Evolutionary conservation across 768 basidiomycete genomes (phyloP).

Genomic region (Macrolepiota fuliginosa): DNA sequence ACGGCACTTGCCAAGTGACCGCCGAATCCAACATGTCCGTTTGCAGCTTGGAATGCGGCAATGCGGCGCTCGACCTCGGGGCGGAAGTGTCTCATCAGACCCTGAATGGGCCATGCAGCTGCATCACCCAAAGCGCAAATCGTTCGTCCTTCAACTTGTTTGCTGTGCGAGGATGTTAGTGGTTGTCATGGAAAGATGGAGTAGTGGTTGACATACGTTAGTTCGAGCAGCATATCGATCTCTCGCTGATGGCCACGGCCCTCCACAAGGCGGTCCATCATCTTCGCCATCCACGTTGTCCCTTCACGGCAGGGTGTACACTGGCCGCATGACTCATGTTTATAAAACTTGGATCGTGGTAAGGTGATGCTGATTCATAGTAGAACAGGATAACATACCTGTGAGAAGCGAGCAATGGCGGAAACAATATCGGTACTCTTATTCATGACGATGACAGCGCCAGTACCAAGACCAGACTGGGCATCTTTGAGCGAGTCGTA

Average conservation of each 20-base stretch:
- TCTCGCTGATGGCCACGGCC: constrained; percentile 90
- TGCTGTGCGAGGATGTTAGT: constrained; percentile 42
- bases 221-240: constrained; percentile 96
- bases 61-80: constrained; percentile 93
- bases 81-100: constrained; percentile 96
- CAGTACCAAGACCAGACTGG: constrained; percentile 95
- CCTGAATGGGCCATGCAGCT: constrained; percentile 98
- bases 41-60: constrained; percentile 63
- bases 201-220: constrained; percentile 59
- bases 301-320: constrained; percentile 94
- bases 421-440: constrained; percentile 93
- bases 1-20: constrained; percentile 68
- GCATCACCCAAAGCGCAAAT: constrained; percentile 98
- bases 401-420: constrained; percentile 89
- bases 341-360: constrained; percentile 79
- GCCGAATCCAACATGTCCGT: constrained; percentile 88
- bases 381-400: not conserved
- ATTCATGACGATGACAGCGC: constrained; percentile 99
- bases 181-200: not conserved
- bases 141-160: constrained; percentile 95
- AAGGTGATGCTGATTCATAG: not conserved
- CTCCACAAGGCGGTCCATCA: constrained; percentile 97
- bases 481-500: constrained; percentile 97
- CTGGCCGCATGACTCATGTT: constrained; percentile 98
- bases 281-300: constrained; percentile 99